Evolutionary conservation across 2,329 filamentous ascomycete genomes (phyloP).

Genomic region (Xylariales sp.): DNA sequence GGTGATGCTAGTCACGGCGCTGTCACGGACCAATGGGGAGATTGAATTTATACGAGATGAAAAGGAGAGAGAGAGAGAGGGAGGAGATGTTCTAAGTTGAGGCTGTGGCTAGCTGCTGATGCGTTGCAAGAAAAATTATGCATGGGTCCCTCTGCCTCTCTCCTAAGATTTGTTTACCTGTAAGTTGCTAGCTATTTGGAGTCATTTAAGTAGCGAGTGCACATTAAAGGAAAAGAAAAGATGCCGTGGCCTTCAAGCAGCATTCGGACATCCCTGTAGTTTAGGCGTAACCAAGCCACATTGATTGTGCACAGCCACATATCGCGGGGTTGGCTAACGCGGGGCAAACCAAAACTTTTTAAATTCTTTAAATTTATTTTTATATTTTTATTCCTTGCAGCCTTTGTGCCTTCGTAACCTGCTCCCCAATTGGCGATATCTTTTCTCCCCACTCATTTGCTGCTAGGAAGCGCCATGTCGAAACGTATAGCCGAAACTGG

Average conservation of each 20-base stretch:
- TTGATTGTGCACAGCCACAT: conserved; percentile 30
- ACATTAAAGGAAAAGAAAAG: too few species aligned
- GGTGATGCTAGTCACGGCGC: conserved; percentile 93
- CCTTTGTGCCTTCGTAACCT: not conserved
- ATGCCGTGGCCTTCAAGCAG: too few species aligned
- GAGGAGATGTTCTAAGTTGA: too few species aligned
- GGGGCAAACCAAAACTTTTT: conserved; percentile 45
- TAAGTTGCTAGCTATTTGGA: too few species aligned
- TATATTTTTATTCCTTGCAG: not conserved
- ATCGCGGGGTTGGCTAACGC: conserved; percentile 43
- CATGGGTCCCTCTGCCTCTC: too few species aligned
- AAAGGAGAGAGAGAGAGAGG: too few species aligned
- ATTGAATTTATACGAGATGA: conserved; percentile 8
- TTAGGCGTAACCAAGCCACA: conserved; percentile 22
- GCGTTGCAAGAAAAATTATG: too few species aligned
- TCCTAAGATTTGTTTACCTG: too few species aligned
- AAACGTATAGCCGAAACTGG: conserved; percentile 68
- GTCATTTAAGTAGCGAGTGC: too few species aligned
- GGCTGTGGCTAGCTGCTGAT: too few species aligned
- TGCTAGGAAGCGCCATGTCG: conserved; percentile 60
- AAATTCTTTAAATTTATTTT: conserved; percentile 11
- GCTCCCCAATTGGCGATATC: conserved; percentile 2
- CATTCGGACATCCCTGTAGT: too few species aligned
- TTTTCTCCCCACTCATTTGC: not conserved
- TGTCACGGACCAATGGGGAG: conserved; percentile 77